Evolutionary conservation across 257 asterid genomes (phyloP).

Genomic region (Apocynum venetum): DNA sequence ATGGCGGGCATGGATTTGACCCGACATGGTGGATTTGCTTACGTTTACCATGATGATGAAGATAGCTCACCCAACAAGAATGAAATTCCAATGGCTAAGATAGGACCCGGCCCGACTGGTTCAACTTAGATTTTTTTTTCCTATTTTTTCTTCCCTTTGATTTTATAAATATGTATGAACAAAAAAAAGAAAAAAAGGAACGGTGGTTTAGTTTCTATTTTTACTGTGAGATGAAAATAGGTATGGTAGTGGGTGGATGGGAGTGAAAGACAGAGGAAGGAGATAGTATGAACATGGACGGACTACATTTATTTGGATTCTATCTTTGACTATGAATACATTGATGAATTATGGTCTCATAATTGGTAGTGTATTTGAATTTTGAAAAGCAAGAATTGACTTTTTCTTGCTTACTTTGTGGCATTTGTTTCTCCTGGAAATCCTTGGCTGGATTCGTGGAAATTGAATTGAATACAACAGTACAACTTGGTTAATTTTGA

Average conservation of each 20-base stretch:
- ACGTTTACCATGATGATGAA: constrained; percentile 57
- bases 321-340: constrained; percentile 2
- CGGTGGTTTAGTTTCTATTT: neutral
- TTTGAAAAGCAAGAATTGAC: too few species aligned
- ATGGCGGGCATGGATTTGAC: constrained; percentile 96
- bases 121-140: constrained; percentile 8
- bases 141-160: neutral
- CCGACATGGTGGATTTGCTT: constrained; percentile 95
- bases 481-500: too few species aligned
- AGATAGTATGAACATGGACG: constrained; percentile 30
- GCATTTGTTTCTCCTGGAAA: too few species aligned
- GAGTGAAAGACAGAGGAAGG: neutral
- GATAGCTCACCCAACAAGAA: constrained; percentile 28
- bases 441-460: too few species aligned
- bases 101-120: constrained; percentile 57
- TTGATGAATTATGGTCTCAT: neutral
- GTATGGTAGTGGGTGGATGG: constrained; percentile 28
- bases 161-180: neutral
- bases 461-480: too few species aligned
- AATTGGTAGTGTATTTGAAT: neutral
- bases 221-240: neutral
- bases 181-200: neutral
- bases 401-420: too few species aligned
- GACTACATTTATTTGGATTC: neutral
- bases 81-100: constrained; percentile 44